Base-by-base conservation (phyloP, 2,329 filamentous ascomycete genomes). In the Trichoderma oligosporum region DNA sequence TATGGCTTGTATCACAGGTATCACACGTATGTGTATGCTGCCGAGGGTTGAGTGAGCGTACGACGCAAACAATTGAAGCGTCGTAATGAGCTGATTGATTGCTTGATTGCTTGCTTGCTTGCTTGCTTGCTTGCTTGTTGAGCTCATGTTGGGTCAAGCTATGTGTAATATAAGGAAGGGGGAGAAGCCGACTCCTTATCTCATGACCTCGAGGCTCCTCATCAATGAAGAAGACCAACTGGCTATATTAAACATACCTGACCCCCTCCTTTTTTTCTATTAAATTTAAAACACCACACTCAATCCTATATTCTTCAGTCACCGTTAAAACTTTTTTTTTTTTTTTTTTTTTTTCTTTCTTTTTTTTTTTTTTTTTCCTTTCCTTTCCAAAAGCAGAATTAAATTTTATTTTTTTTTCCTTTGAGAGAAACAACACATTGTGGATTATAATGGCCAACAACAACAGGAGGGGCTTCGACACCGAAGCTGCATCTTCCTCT, bases 11-110 rank as follows among this genome's bases (percentile, higher is more conserved):
- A 38, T 36, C 4, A 55, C 41, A 22, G 4, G 52, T 47, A 38
- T 27, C 27, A 46, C 41, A 5, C 11, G 33, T 14, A 29, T 22
- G 52, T 47, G 42, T 47, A 45, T 39, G 52, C 20, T 31, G 41
- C 41, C 52, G 41, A 55, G 33, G 55, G 12, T 35, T 45, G 22
- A 45, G 31, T 33, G 11, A n/a, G 14, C 24, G 55, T 57, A 38
- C 46, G n/a, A 57, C 55, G 46, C 55, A 59, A 59, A 56, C 57
- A 59, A 8, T 39, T 18, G 41, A 27, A 12, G 31, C 24, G 47
- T 52, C 31, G 41, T 20, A 38, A 54, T 14, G n/a, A 22, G 39
- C n/a, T 16, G 41, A 20, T 44, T 48, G 35, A 12, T 38, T 42
- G 16, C 22, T 39, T 16, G 12, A 9, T 12, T 20, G 9, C 14